Evolutionary conservation across 257 asterid species (phyloP), one percentile per base, ranked within the genome.

Genomic region (Solanum corneliomulleri): DNA sequence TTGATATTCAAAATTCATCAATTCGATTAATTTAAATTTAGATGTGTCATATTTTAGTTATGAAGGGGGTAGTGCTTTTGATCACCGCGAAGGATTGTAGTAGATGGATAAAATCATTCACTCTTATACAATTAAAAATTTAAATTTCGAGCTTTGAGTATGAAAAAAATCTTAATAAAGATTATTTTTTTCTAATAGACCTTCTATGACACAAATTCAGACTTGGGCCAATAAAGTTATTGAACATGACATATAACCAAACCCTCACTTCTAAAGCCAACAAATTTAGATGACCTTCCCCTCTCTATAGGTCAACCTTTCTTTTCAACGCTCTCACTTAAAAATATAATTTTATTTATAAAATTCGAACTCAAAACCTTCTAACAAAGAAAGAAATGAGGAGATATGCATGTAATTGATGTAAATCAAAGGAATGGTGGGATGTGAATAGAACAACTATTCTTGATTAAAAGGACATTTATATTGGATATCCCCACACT

Each of bases 131-230:
- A 68, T 68, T 13, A 68, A 13, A 71, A 0, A 4, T 71, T 4
- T 27, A 0, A 0, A 9, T 0, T 71, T 20, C 1, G 2, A 71
- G 1, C 0, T 5, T 33, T 16, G 9, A 9, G 0, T 71, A 33
- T 33, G 0, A 16, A 33, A 33, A 31, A 69, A 16, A 2, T 70
- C 7, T 9, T 33, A 2, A 4, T 31, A 70, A 13, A 62, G 1
- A 62, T 0, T 5, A 16, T 9, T 29, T 18, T 70, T 10, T 16
- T 31, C 20, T 31, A 31, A 31, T 70, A 8, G 4, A 16, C 14
- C 35, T 31, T 70, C 0, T 8, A 20, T 21, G 0, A 31, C 15
- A 20, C 16, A 20, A 72, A 72, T 35, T 20, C 0, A 35, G 2
- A 72, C 1, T 72, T 20, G 6, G 11, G 4, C 78, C 8, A 18